Conservation (phyloP, 139 green algal genomes). For the Asterochloris sp. region DNA sequence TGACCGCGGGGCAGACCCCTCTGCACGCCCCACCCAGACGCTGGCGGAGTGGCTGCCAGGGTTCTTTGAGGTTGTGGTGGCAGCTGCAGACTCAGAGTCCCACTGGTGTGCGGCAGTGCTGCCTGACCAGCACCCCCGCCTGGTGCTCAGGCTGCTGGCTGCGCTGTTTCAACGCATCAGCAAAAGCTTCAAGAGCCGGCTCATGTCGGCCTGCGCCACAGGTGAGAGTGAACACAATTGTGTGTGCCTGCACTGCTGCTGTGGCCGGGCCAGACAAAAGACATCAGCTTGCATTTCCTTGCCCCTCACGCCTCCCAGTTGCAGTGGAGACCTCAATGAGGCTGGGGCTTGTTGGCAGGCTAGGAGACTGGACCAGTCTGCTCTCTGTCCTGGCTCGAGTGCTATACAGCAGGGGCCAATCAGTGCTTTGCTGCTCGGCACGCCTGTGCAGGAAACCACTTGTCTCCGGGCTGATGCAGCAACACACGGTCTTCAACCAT, state of each 20-base stretch:
- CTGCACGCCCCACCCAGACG: slow-evolving; percentile 6
- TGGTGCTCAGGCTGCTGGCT: slow-evolving; percentile 50
- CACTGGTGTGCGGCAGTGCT: slow-evolving; percentile 54
- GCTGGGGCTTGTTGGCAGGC: no score
- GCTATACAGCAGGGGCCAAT: no score
- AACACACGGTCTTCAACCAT: no score
- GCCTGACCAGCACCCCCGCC: slow-evolving; percentile 31
- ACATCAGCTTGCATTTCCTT: no score
- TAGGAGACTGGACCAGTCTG: no score
- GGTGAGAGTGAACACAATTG: slow-evolving; percentile 23
- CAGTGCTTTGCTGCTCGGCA: no score
- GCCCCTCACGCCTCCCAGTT: no score
- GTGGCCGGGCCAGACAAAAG: background rate
- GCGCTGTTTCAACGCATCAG: slow-evolving; percentile 30
- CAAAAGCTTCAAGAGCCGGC: slow-evolving; percentile 27
- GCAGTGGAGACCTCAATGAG: no score
- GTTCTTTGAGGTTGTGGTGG: slow-evolving; percentile 66
- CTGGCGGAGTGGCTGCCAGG: slow-evolving; percentile 55
- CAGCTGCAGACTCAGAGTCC: slow-evolving; percentile 49
- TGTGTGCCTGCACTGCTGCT: background rate
- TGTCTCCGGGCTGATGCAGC: no score
- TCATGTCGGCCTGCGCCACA: slow-evolving; percentile 39
- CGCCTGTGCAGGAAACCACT: no score
- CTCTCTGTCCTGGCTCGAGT: no score
- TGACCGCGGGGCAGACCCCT: slow-evolving; percentile 6